These are phyloP conservation scores for Claviceps capensis DNA, from an alignment of 2,329 filamentous ascomycete species.

Conservation along the genomic window DNA sequence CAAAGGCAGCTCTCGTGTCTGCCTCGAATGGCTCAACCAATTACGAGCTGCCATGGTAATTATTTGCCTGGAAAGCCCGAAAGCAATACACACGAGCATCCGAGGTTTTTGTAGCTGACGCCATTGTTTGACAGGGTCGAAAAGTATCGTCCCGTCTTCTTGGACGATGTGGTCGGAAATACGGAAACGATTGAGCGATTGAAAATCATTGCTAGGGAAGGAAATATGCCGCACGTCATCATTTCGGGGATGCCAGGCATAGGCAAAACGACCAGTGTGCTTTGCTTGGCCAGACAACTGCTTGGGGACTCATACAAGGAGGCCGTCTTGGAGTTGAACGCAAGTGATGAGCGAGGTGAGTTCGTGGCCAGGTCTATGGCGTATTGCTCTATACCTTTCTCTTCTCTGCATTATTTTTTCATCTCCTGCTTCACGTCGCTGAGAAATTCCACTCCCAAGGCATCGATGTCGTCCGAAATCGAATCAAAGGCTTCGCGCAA, in stretches of 20 bases:
- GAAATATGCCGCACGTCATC: constrained; percentile 98
- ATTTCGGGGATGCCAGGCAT: constrained; percentile 99
- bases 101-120: neutral
- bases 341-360: constrained; percentile 78
- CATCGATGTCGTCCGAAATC: constrained; percentile 92
- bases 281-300: constrained; percentile 84
- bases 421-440: neutral
- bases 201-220: constrained; percentile 96
- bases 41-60: constrained; percentile 70
- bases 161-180: constrained; percentile 96
- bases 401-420: neutral
- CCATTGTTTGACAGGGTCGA: constrained; percentile 58
- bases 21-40: constrained; percentile 36
- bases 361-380: neutral
- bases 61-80: neutral
- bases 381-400: neutral
- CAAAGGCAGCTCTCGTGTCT: constrained; percentile 40
- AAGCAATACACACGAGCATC: too few relatives aligned
- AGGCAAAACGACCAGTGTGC: constrained; percentile 90
- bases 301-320: constrained; percentile 93
- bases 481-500: constrained; percentile 97
- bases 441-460: constrained; percentile 30
- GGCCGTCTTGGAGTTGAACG: constrained; percentile 90
- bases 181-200: constrained; percentile 93
- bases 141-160: constrained; percentile 88